Conservation (phyloP, 2,329 filamentous ascomycete species). For the Stemphylium lycopersici region DNA sequence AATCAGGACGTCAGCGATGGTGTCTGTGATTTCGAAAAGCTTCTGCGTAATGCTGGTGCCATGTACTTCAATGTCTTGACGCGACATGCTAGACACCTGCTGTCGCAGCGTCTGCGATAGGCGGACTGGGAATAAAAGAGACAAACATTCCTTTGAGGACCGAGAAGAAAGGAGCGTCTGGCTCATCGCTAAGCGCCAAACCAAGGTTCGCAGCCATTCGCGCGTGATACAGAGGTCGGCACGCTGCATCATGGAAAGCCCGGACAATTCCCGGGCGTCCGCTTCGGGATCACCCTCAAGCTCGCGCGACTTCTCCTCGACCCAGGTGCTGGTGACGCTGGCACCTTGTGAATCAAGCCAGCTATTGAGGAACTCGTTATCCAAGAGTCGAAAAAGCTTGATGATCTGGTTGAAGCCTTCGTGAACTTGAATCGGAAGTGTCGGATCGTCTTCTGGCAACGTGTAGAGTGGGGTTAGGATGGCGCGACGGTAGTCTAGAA, state of each 20-base stretch:
- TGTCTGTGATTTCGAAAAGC: constrained; percentile 66
- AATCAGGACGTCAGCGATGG: constrained; percentile 63
- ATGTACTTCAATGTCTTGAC: constrained; percentile 60
- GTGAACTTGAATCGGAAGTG: constrained; percentile 49
- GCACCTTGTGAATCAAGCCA: constrained; percentile 51
- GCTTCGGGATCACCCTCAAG: constrained; percentile 48
- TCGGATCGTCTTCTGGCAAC: constrained; percentile 51
- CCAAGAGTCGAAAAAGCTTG: constrained; percentile 53
- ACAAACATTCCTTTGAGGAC: constrained; percentile 47
- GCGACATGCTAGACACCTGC: constrained; percentile 51
- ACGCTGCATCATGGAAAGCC: constrained; percentile 53
- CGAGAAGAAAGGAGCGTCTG: constrained; percentile 53
- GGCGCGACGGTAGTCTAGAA: constrained; percentile 57
- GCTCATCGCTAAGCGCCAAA: constrained; percentile 59
- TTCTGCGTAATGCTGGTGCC: constrained; percentile 64
- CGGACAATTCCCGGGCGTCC: constrained; percentile 48
- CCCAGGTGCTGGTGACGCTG: constrained; percentile 50
- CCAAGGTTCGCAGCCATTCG: constrained; percentile 57
- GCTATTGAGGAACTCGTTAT: constrained; percentile 52
- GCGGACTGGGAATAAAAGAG: constrained; percentile 54
- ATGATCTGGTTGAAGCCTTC: constrained; percentile 55
- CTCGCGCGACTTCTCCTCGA: constrained; percentile 55
- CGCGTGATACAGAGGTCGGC: constrained; percentile 58
- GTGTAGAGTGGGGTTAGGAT: constrained; percentile 49
- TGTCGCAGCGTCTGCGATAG: constrained; percentile 53